Percentiles rank a stretch among this genome's conserved stretches.
Conservation (phyloP, 352 stramenopile genomes). For the Pythium vanterpoolii region DNA sequence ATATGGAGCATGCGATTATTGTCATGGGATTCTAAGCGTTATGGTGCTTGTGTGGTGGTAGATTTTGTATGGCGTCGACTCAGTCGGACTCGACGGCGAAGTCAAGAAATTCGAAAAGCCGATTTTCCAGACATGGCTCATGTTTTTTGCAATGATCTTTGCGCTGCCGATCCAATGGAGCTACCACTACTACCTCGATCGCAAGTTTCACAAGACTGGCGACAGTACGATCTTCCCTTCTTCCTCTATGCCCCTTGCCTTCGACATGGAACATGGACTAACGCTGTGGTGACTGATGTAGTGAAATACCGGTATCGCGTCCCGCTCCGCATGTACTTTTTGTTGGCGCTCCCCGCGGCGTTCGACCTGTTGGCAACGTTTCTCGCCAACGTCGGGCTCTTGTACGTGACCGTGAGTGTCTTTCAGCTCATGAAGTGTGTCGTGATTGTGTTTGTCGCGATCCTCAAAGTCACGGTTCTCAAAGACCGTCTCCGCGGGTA, state of each 20-base stretch:
- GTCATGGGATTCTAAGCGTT: neutral
- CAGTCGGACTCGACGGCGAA: slow-evolving; percentile 82
- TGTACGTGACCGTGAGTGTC: slow-evolving; percentile 89
- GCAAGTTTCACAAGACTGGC: slow-evolving; percentile 57
- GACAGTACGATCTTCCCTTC: slow-evolving; percentile 43
- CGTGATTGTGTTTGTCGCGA: slow-evolving; percentile 96
- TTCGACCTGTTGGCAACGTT: slow-evolving; percentile 94
- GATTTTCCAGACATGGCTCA: slow-evolving; percentile 95
- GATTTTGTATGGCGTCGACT: slow-evolving; percentile 92
- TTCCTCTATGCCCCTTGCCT: too few species aligned
- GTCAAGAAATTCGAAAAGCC: slow-evolving; percentile 93
- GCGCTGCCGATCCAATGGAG: slow-evolving; percentile 90
- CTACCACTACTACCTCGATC: slow-evolving; percentile 79
- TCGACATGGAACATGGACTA: too few species aligned
- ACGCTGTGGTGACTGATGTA: too few species aligned
- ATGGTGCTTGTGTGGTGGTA: slow-evolving; percentile 28
- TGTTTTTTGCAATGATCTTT: slow-evolving; percentile 96
- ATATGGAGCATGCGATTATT: neutral
- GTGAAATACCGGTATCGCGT: slow-evolving; percentile 79
- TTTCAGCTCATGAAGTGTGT: slow-evolving; percentile 90
- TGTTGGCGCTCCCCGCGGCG: slow-evolving; percentile 90
- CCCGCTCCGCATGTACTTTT: slow-evolving; percentile 91
- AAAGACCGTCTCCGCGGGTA: slow-evolving; percentile 89
- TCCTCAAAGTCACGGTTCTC: slow-evolving; percentile 95
- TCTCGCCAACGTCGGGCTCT: slow-evolving; percentile 92